Conservation (phyloP, 805 yeast genomes). For the Saccharomycopsis fermentans region DNA sequence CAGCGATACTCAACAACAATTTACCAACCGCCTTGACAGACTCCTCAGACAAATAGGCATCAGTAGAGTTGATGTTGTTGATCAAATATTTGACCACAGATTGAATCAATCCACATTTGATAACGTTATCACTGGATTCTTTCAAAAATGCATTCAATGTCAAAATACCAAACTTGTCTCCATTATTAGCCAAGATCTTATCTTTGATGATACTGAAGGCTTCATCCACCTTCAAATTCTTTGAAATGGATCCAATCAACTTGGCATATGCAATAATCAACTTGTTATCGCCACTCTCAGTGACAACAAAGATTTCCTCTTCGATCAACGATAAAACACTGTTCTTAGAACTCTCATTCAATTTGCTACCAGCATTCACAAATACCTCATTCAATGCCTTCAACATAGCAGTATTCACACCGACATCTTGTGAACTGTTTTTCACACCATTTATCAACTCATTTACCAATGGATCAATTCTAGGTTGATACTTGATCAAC, state of each 20-base stretch:
- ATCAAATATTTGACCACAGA: conserved; percentile 42
- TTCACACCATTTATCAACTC: conserved; percentile 75
- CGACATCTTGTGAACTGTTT: conserved; percentile 43
- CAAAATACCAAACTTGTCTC: conserved; percentile 52
- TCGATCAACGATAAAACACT: conserved; percentile 65
- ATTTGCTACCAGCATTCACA: conserved; percentile 62
- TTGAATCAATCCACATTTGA: conserved; percentile 38
- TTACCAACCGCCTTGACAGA: conserved; percentile 79
- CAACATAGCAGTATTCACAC: conserved; percentile 78
- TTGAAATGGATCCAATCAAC: conserved; percentile 67
- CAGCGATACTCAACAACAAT: conserved; percentile 44
- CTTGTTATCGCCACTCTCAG: conserved; percentile 34
- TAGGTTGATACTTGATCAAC: conserved; percentile 78
- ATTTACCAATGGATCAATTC: conserved; percentile 85
- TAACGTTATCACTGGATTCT: conserved; percentile 61
- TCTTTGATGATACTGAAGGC: conserved; percentile 47
- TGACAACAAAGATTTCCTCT: conserved; percentile 44
- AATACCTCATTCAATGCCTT: conserved; percentile 79
- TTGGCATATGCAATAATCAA: conserved; percentile 68
- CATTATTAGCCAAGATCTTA: conserved; percentile 44
- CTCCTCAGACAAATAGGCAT: conserved; percentile 57
- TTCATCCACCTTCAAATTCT: conserved; percentile 53
- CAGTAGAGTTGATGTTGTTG: conserved; percentile 32
- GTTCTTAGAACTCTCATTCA: conserved; percentile 64
- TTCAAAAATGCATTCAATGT: conserved; percentile 72